Evolutionary conservation across 208 protist species (phyloP).

Genomic region (Leishmania amazonensis): DNA sequence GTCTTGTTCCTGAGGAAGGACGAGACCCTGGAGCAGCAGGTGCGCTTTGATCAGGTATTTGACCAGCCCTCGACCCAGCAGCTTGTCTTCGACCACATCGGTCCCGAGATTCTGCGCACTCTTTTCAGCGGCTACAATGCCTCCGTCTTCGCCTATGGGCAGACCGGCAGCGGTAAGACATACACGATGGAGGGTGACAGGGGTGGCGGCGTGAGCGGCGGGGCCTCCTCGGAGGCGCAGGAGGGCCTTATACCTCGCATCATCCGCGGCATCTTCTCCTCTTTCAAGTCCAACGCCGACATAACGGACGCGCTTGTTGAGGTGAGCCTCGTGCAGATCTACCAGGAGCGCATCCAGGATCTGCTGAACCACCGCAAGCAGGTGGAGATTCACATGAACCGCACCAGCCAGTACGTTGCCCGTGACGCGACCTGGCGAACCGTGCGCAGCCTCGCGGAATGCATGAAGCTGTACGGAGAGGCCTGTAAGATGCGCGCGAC

Average conservation of each 20-base stretch:
- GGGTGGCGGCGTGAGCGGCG: conserved; percentile 14
- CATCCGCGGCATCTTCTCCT: conserved; percentile 74
- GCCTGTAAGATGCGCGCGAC: conserved; percentile 73
- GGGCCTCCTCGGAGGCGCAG: conserved; percentile 21
- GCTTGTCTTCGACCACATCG: conserved; percentile 67
- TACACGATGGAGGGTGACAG: conserved; percentile 88
- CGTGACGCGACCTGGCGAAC: conserved; percentile 79
- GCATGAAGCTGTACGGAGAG: conserved; percentile 84
- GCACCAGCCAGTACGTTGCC: conserved; percentile 85
- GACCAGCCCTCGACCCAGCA: conserved; percentile 46
- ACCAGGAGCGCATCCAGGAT: conserved; percentile 92
- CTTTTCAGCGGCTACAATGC: conserved; percentile 92
- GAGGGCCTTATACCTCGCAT: conserved; percentile 79
- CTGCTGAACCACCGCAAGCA: conserved; percentile 77
- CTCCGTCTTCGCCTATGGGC: conserved; percentile 95
- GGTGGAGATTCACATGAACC: conserved; percentile 91
- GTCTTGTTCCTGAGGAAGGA: conserved; percentile 85
- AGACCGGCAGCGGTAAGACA: conserved; percentile 96
- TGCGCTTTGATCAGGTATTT: conserved; percentile 88
- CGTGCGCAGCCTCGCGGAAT: conserved; percentile 64
- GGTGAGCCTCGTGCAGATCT: conserved; percentile 89
- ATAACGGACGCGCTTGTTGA: conserved; percentile 77
- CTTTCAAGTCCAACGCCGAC: conserved; percentile 60
- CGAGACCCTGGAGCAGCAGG: conserved; percentile 57
- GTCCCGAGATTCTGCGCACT: conserved; percentile 66